Evolutionary conservation across 78 protist species (phyloP).

Genomic region (Dictyostelium intermedium): DNA sequence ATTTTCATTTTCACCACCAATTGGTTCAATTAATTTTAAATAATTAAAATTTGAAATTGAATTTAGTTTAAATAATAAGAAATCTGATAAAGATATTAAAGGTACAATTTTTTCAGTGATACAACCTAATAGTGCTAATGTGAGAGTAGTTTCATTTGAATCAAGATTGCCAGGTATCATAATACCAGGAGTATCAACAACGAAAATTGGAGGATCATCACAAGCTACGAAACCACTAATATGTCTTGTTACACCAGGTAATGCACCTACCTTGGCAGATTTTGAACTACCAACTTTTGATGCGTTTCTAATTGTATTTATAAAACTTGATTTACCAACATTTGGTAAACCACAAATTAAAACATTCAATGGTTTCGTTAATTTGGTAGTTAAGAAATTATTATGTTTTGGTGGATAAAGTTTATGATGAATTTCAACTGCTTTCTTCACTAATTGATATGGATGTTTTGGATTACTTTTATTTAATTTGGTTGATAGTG

Average conservation of each 20-base stretch:
- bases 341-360: constrained; percentile 74
- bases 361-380: constrained; percentile 3
- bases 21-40: not conserved
- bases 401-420: not conserved
- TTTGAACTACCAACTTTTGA: constrained; percentile 1
- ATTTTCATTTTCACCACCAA: not conserved
- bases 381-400: not conserved
- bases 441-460: constrained; percentile 10
- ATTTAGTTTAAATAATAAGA: constrained; percentile 33
- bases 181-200: constrained; percentile 81
- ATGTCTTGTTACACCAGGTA: constrained; percentile 74
- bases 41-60: constrained; percentile 12
- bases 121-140: constrained; percentile 24
- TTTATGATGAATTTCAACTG: constrained; percentile 32
- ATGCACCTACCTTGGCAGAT: constrained; percentile 63
- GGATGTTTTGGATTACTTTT: constrained; percentile 56
- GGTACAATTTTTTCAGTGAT: constrained; percentile 32
- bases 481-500: not conserved
- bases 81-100: constrained; percentile 1
- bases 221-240: constrained; percentile 57
- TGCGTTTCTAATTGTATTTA: constrained; percentile 49
- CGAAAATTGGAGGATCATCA: constrained; percentile 64
- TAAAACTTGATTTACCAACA: constrained; percentile 71
- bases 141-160: constrained; percentile 15
- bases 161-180: constrained; percentile 72